These are phyloP conservation scores for Talaromyces islandicus DNA, from an alignment of 2,329 filamentous ascomycete species.

Conservation along the genomic window DNA sequence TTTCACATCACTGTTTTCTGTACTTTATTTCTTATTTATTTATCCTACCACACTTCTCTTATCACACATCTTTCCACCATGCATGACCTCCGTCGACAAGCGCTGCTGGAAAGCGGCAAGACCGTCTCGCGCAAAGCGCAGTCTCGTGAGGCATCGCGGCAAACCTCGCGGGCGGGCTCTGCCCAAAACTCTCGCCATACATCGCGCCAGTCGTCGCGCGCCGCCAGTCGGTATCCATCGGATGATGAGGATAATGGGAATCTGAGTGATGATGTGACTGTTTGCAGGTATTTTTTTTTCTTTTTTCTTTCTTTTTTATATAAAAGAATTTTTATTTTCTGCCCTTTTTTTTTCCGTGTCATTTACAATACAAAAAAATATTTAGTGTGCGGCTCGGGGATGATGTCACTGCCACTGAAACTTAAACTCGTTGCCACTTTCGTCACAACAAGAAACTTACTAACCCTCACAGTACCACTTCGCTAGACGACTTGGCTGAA, in stretches of 20 bases:
- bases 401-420: constrained; percentile 26
- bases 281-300: constrained; percentile 44
- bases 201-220: constrained; percentile 50
- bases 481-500: constrained; percentile 60
- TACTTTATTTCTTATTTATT: not conserved
- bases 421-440: not conserved
- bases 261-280: constrained; percentile 50
- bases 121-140: constrained; percentile 58
- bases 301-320: constrained; percentile 1
- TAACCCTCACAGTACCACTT: constrained; percentile 46
- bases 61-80: constrained; percentile 22
- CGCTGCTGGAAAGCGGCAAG: constrained; percentile 60
- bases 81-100: constrained; percentile 50
- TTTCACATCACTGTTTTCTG: not conserved
- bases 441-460: constrained; percentile 8
- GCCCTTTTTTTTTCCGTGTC: constrained; percentile 17
- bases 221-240: constrained; percentile 49
- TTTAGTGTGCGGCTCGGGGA: constrained; percentile 14
- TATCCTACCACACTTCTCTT: not conserved
- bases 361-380: too few species aligned
- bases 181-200: constrained; percentile 47
- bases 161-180: constrained; percentile 48
- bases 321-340: constrained; percentile 26
- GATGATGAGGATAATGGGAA: constrained; percentile 54
- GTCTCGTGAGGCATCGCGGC: constrained; percentile 49